Evolutionary conservation across 208 protist genomes (phyloP).

Genomic region (Leishmania tropica): DNA sequence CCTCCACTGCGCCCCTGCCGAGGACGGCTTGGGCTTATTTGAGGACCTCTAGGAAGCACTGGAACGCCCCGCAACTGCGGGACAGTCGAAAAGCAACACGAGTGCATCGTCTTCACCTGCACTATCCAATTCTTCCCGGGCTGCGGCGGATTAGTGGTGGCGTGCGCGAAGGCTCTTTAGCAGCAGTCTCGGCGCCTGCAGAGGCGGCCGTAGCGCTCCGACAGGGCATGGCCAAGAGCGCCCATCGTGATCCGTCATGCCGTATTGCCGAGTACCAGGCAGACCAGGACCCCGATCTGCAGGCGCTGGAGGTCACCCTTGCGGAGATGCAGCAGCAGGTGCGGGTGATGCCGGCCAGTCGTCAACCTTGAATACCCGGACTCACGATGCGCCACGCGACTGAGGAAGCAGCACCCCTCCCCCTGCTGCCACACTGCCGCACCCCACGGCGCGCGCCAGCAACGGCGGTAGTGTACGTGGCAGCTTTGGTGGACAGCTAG

Average conservation of each 20-base stretch:
- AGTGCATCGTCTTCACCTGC: neutral
- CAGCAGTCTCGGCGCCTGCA: neutral
- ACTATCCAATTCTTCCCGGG: neutral
- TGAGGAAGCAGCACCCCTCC: neutral
- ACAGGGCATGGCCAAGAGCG: neutral
- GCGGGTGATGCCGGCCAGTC: slow-evolving; percentile 12
- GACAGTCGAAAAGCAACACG: neutral
- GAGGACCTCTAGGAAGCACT: neutral
- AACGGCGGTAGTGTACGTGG: neutral
- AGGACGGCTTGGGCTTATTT: neutral
- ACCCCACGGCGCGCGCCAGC: neutral
- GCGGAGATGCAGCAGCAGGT: slow-evolving; percentile 42
- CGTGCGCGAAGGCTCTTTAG: slow-evolving; percentile 4
- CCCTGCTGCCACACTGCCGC: neutral
- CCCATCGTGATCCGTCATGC: slow-evolving; percentile 24
- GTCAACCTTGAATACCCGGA: slow-evolving; percentile 21
- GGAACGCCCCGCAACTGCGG: too few species aligned
- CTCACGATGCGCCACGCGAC: neutral
- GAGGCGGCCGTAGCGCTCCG: neutral
- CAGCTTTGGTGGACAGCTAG: neutral
- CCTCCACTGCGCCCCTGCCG: neutral
- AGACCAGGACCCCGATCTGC: slow-evolving; percentile 36
- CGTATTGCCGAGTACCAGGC: slow-evolving; percentile 43
- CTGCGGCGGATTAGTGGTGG: slow-evolving; percentile 6
- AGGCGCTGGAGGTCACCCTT: slow-evolving; percentile 30